Conservation (phyloP, 441 rosid genomes). For the Adansonia gregorii region DNA sequence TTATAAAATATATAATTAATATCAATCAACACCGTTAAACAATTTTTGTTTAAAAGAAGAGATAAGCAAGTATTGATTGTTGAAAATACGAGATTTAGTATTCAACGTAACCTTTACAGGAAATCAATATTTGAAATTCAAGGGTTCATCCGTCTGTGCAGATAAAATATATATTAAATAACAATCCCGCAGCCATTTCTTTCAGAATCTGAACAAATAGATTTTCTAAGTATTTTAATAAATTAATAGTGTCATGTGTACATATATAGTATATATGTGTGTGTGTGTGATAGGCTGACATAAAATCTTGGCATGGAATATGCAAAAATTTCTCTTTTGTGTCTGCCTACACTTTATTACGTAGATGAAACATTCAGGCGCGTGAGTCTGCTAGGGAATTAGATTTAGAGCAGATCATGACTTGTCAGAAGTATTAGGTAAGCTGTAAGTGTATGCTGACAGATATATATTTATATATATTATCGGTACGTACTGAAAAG, state of each 20-base stretch:
- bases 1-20: too few species aligned
- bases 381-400: constrained; percentile 7
- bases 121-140: neutral
- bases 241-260: too few species aligned
- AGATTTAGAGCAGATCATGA: neutral
- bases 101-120: neutral
- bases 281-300: neutral
- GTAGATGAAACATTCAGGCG: constrained; percentile 46
- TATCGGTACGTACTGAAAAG: neutral
- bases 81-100: neutral
- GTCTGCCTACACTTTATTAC: constrained; percentile 28
- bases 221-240: neutral
- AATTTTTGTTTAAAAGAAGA: neutral
- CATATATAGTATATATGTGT: neutral
- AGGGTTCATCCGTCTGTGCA: neutral
- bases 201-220: neutral
- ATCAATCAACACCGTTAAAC: neutral
- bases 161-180: neutral
- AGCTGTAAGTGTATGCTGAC: neutral
- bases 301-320: neutral
- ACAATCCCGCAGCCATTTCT: neutral
- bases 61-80: too few species aligned
- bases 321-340: constrained; percentile 2
- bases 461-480: constrained; percentile 1
- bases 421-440: neutral